Conservation (phyloP, 2,329 filamentous ascomycete species). For the Helotiales sp. region DNA sequence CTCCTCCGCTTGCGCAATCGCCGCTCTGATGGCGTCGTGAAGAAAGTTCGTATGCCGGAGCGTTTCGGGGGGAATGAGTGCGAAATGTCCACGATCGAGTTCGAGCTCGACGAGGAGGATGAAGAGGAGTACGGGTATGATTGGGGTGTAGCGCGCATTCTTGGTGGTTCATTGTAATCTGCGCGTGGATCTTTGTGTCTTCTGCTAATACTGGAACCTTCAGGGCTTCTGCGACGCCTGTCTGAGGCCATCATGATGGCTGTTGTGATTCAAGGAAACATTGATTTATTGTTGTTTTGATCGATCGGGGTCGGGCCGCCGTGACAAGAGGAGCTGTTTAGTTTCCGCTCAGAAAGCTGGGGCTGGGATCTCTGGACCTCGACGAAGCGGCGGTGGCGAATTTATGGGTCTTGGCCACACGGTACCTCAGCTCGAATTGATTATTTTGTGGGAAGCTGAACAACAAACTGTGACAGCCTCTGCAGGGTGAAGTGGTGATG, state of each 20-base stretch:
- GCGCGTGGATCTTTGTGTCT: conserved; percentile 24
- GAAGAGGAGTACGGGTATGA: conserved; percentile 31
- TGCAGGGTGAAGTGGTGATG: background rate
- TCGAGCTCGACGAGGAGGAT: conserved; percentile 34
- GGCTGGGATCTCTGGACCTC: no score
- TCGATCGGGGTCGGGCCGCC: conserved; percentile 1
- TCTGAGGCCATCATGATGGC: conserved; percentile 37
- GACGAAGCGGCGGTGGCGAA: conserved; percentile 15
- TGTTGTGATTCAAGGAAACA: conserved; percentile 10
- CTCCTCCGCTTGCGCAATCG: conserved; percentile 52
- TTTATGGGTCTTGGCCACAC: conserved; percentile 15
- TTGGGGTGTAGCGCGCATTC: conserved; percentile 30
- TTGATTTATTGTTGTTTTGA: conserved; percentile 20
- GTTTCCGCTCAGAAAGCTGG: conserved; percentile 17
- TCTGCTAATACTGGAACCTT: conserved; percentile 26
- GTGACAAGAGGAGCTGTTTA: conserved; percentile 14
- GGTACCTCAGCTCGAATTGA: background rate
- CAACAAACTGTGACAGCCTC: background rate
- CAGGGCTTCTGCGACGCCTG: conserved; percentile 36
- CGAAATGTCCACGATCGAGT: conserved; percentile 66
- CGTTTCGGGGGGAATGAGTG: conserved; percentile 54
- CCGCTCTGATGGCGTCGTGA: conserved; percentile 62
- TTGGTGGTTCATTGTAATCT: conserved; percentile 30
- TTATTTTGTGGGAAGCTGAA: conserved; percentile 2
- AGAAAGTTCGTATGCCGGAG: conserved; percentile 64